Conservation (phyloP, 73 alveolate genomes). For the Stentor coeruleus region DNA sequence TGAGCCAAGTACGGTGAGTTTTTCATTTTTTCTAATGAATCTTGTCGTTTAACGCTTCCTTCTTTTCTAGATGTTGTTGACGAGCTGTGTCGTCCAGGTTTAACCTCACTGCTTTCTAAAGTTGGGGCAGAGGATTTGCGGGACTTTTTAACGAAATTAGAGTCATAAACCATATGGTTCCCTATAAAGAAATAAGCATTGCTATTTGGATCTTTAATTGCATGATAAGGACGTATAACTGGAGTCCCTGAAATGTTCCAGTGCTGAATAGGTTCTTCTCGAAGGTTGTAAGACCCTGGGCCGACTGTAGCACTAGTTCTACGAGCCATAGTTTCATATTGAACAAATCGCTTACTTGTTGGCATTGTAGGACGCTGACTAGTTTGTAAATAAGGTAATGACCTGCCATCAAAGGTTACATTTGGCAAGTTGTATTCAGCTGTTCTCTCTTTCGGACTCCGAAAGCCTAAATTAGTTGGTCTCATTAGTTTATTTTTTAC, state of each 20-base stretch:
- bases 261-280: background rate
- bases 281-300: constrained; percentile 12
- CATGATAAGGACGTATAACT: background rate
- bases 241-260: background rate
- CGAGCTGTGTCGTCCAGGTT: background rate
- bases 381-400: background rate
- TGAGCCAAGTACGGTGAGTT: background rate
- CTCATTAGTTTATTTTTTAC: constrained; percentile 37
- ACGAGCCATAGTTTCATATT: background rate
- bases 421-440: constrained; percentile 40
- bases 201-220: background rate
- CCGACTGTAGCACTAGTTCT: constrained; percentile 16
- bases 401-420: constrained; percentile 28
- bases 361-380: background rate
- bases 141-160: background rate
- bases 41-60: background rate
- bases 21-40: background rate
- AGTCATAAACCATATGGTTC: constrained; percentile 4
- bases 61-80: background rate
- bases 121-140: background rate
- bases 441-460: constrained; percentile 55
- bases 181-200: constrained; percentile 10
- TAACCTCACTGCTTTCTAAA: background rate
- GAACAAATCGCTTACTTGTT: background rate
- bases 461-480: constrained; percentile 43